These are phyloP conservation scores for Amanita rimosa DNA, from an alignment of 768 basidiomycete genomes.

Conservation along the genomic window DNA sequence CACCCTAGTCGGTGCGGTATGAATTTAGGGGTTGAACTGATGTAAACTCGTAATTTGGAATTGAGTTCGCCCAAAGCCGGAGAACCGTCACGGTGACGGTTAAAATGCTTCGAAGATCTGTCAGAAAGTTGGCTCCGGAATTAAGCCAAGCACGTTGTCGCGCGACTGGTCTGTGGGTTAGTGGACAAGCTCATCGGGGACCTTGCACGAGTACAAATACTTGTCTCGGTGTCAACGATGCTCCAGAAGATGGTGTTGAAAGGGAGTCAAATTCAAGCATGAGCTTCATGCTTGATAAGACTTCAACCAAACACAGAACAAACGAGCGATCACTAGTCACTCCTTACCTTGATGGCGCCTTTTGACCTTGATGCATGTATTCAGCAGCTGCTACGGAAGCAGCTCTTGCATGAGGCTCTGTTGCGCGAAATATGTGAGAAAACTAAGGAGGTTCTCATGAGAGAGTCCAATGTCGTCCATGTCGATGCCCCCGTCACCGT, in stretches of 20 bases:
- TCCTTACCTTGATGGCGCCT: slow-evolving; percentile 30
- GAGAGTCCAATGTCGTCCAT: slow-evolving; percentile 97
- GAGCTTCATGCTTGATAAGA: slow-evolving; percentile 8
- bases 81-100: too few relatives aligned
- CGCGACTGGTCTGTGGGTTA: not conserved
- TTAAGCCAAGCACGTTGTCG: not conserved
- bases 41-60: slow-evolving; percentile 2
- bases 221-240: slow-evolving; percentile 5
- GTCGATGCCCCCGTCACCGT: slow-evolving; percentile 96
- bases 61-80: slow-evolving; percentile 1
- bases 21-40: not conserved
- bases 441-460: slow-evolving; percentile 98
- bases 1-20: too few relatives aligned
- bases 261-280: slow-evolving; percentile 4
- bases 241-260: slow-evolving; percentile 4
- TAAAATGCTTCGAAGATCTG: slow-evolving; percentile 2
- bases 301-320: slow-evolving; percentile 23
- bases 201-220: slow-evolving; percentile 2
- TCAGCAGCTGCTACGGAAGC: slow-evolving; percentile 79
- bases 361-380: slow-evolving; percentile 99
- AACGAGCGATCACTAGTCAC: slow-evolving; percentile 24
- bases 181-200: slow-evolving; percentile 4
- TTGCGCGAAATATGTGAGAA: slow-evolving; percentile 99
- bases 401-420: slow-evolving; percentile 88
- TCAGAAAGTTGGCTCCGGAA: not conserved